A percentile compares a stretch with the other conserved stretches of the same genome.
Evolutionary conservation across 257 asterid genomes (phyloP).

Genomic region (Nicotiana noctiflora): DNA sequence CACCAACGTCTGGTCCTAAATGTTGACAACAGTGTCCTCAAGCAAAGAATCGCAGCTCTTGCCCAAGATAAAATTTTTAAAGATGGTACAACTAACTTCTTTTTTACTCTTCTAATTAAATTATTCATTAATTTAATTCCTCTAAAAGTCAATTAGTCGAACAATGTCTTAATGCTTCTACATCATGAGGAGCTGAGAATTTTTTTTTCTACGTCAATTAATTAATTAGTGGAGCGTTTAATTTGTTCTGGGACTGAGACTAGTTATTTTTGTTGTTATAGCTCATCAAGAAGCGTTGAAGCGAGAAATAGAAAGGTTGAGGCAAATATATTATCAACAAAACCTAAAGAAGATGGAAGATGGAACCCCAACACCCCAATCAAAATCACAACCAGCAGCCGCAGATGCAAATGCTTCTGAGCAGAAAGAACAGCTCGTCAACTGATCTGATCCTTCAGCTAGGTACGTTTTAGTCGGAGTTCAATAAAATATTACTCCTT

Average conservation of each 20-base stretch:
- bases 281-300: conserved; percentile 97
- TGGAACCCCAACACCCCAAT: conserved; percentile 16
- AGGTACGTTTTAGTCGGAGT: background rate
- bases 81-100: conserved; percentile 46
- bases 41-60: conserved; percentile 92
- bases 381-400: conserved; percentile 35
- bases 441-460: conserved; percentile 19
- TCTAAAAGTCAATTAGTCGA: background rate
- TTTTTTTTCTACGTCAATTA: background rate
- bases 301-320: conserved; percentile 88
- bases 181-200: background rate
- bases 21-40: conserved; percentile 86
- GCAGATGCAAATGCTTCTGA: conserved; percentile 32
- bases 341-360: conserved; percentile 64
- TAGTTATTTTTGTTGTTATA: conserved; percentile 2
- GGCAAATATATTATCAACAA: conserved; percentile 70
- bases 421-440: conserved; percentile 60
- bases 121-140: background rate
- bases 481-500: background rate
- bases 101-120: background rate
- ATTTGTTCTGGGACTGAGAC: too few relatives aligned
- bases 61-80: conserved; percentile 90
- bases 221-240: too few relatives aligned
- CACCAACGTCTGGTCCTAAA: conserved; percentile 79
- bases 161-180: background rate